Evolutionary conservation across 2,329 filamentous ascomycete genomes (phyloP), one percentile per base, ranked within the genome.

Genomic region (Alternaria angustiovoidea): DNA sequence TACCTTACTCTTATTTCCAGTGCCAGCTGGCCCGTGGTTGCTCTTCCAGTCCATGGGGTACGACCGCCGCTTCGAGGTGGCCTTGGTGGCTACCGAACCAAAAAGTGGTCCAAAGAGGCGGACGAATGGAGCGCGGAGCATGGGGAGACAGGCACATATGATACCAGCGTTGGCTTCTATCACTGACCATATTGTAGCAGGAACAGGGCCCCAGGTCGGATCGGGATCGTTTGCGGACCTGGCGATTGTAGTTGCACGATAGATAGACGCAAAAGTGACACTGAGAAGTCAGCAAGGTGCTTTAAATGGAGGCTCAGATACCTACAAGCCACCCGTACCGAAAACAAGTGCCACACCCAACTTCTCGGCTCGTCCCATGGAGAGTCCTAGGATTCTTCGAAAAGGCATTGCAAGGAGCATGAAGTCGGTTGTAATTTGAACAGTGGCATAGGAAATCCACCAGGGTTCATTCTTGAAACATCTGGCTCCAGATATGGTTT

Each of bases 391-490:
- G 3, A 72, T 69, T 24, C 68, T 60, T 6, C 61, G 55, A 32
- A 71, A 52, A 2, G 68, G 69, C 57, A 71, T 65, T 7, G 63
- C 52, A 34, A 72, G 54, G 11, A 72, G 43, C n/a, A 61, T 42
- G 24, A 71, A 61, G 36, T 72, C 68, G 5, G 67, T 66, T 7
- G 44, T 49, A 28, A 72, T 72, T 36, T 72, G 69, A 18, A 59
- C 62, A 1, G 61, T 63, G 2, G 68, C 62, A 39, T 67, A 72
- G 2, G 69, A 71, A 8, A 72, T 69, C 69, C 67, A 72, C 68
- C 68, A 69, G 7, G 68, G 65, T 41, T 68, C 61, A 22, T 70
- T 71, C 51, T 66, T 61, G 59, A 77, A 72, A 61, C 76, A 79
- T 51, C 66, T 70, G n/a, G 63, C 72, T 5, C 61, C 54, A 14